These are phyloP conservation scores for Neurospora cerealis DNA, from an alignment of 495 filamentous ascomycete species.

Conservation along the genomic window DNA sequence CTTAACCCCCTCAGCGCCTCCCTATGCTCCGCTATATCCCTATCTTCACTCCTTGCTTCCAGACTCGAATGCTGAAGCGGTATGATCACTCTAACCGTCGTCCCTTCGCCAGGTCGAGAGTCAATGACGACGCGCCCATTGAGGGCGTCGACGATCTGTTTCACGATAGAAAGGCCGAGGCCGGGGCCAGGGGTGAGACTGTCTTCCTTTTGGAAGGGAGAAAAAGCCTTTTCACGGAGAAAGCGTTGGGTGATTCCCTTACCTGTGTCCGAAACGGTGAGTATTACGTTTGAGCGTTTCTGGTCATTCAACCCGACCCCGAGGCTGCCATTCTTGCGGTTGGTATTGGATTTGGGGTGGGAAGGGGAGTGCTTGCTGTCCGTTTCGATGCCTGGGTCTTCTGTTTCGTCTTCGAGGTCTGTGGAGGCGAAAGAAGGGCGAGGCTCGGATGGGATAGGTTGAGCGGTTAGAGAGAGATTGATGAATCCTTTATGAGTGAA, in stretches of 20 bases:
- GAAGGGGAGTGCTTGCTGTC: conserved; percentile 11
- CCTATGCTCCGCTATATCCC: conserved; percentile 12
- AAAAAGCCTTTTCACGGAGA: conserved; percentile 55
- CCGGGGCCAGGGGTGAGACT: conserved; percentile 55
- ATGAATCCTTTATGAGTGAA: conserved; percentile 63
- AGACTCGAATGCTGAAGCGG: conserved; percentile 21
- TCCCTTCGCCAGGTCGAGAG: conserved; percentile 47
- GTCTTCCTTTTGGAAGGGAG: conserved; percentile 65
- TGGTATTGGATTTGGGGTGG: not conserved
- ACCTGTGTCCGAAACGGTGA: conserved; percentile 55
- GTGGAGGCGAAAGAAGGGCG: not conserved
- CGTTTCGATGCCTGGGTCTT: conserved; percentile 12
- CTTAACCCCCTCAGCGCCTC: conserved; percentile 24
- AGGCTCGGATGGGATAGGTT: not conserved
- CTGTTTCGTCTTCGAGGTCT: not conserved
- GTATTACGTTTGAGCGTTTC: conserved; percentile 14
- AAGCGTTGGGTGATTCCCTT: conserved; percentile 61
- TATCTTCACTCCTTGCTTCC: conserved; percentile 4
- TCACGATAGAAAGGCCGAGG: conserved; percentile 59
- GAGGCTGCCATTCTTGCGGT: not conserved
- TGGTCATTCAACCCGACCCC: not conserved
- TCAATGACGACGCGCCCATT: conserved; percentile 49
- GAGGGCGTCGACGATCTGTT: conserved; percentile 52
- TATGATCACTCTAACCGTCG: conserved; percentile 45
- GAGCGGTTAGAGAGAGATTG: conserved; percentile 44